Evolutionary conservation across 345 rosid genomes (phyloP), one percentile per base, ranked within the genome.

Genomic region (Citrus sp.): DNA sequence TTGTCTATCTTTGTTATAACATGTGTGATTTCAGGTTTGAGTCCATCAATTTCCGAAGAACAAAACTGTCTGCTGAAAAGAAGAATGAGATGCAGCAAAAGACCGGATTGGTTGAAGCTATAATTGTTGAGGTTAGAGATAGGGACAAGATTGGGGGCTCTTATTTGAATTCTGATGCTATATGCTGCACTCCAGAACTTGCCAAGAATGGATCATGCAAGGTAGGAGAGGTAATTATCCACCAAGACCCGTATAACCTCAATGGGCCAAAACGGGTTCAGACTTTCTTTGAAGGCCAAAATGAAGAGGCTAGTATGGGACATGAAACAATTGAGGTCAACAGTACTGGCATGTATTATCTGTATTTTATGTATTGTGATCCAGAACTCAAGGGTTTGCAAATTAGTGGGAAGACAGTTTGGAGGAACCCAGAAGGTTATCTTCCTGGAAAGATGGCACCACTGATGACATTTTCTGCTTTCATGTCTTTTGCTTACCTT

Each of bases 391-490:
- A 6, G 51, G 84, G 85, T 2, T 65, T 78, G 4, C 0, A 76
- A 54, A 55, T 86, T n/a, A 84, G 79, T 70, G 87, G 89, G 19
- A 84, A 80, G n/a, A 86, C 87, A 13, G 85, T 84, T 49, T 84
- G 87, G 87, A 86, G 82, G 81, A 86, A 86, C 75, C 83, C 85
- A 0, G 79, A 78, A 35, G 89, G 89, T 65, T 84, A 86, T 82
- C 81, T 86, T 59, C 89, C 85, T 0, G 89, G 89, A 72, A 86
- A 86, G 82, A 84, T 82, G 86, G 76, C 82, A 30, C 89, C 89
- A 13, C 25, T 86, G 69, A 82, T 84, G 89, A 80, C 82, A 1
- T 82, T 84, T 51, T 84, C 27, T 1, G 89, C 87, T 30, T 37
- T 86, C 67, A 84, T 86, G 87, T 84, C 89, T 62, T 82, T 84